Conservation (phyloP, 345 rosid genomes). For the Bruguiera parviflora region DNA sequence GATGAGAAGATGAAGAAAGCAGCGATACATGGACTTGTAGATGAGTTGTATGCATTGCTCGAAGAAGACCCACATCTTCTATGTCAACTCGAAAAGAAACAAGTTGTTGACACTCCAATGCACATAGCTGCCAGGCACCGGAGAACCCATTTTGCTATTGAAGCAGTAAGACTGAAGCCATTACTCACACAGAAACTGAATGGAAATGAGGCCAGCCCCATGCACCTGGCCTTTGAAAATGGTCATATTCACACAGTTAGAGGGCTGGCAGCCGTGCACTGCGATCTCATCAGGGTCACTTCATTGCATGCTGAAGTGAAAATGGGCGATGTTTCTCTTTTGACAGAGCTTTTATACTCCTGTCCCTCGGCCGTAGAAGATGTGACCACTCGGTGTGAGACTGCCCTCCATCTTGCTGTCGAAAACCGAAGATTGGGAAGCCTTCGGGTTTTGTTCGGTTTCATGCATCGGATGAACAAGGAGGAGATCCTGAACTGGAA, state of each 20-base stretch:
- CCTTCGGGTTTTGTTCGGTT: conserved; percentile 9
- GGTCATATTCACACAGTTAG: conserved; percentile 4
- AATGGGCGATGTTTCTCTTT: not conserved
- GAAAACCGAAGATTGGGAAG: conserved; percentile 3
- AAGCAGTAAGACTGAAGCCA: conserved; percentile 31
- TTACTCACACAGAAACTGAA: conserved; percentile 30
- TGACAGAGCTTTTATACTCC: not conserved
- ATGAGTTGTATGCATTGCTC: conserved; percentile 21
- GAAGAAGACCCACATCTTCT: conserved; percentile 20
- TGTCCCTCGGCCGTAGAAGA: conserved; percentile 24
- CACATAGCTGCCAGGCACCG: conserved; percentile 35
- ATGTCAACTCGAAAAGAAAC: conserved; percentile 3
- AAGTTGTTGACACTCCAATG: conserved; percentile 35
- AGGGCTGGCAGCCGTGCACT: not conserved
- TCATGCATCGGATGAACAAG: not conserved
- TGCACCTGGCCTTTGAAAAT: conserved; percentile 31
- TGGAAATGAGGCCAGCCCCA: conserved; percentile 24
- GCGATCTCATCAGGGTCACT: conserved; percentile 20
- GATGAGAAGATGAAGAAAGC: not conserved
- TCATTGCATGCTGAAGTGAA: conserved; percentile 11
- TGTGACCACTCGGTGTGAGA: conserved; percentile 25
- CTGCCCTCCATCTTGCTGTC: conserved; percentile 19
- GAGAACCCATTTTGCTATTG: conserved; percentile 26
- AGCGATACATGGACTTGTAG: conserved; percentile 21
- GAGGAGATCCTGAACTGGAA: conserved; percentile 33